A percentile compares a stretch with the other conserved stretches of the same genome.
These are phyloP conservation scores for Pichia insulana DNA, from an alignment of 805 yeast genomes.

Conservation along the genomic window DNA sequence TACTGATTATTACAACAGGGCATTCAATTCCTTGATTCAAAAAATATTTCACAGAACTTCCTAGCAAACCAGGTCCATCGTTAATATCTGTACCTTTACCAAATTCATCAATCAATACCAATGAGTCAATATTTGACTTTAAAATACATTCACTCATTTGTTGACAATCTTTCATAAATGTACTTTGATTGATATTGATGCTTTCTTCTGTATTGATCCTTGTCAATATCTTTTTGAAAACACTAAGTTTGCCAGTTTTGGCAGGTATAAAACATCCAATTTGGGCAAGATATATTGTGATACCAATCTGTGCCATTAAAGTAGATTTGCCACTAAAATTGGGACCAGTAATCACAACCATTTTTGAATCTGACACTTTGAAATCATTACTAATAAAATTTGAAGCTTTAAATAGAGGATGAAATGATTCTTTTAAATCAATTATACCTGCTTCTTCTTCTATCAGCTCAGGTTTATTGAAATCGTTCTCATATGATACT, in stretches of 20 bases:
- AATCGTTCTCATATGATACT: conserved; percentile 22
- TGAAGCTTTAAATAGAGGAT: conserved; percentile 26
- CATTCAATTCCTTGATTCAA: conserved; percentile 18
- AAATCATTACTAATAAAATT: conserved; percentile 35
- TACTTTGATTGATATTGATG: conserved; percentile 33
- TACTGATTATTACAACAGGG: conserved; percentile 26
- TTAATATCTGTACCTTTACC: conserved; percentile 44
- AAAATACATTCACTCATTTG: conserved; percentile 27
- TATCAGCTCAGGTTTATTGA: conserved; percentile 28
- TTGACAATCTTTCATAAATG: conserved; percentile 41
- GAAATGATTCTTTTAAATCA: conserved; percentile 35
- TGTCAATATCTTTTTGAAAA: conserved; percentile 35
- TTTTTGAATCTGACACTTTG: conserved; percentile 13
- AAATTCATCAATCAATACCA: conserved; percentile 44
- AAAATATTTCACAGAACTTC: conserved; percentile 28
- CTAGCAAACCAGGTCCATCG: conserved; percentile 39
- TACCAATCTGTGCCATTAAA: conserved; percentile 38
- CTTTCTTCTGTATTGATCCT: conserved; percentile 36
- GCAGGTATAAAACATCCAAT: conserved; percentile 52
- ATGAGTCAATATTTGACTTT: conserved; percentile 34
- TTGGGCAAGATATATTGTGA: conserved; percentile 42
- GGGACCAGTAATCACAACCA: conserved; percentile 40
- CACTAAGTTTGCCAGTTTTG: conserved; percentile 32
- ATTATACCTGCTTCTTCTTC: conserved; percentile 1
- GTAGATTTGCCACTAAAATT: conserved; percentile 48